Conservation (phyloP, 2,329 filamentous ascomycete genomes). For the Cladosporium phlei region DNA sequence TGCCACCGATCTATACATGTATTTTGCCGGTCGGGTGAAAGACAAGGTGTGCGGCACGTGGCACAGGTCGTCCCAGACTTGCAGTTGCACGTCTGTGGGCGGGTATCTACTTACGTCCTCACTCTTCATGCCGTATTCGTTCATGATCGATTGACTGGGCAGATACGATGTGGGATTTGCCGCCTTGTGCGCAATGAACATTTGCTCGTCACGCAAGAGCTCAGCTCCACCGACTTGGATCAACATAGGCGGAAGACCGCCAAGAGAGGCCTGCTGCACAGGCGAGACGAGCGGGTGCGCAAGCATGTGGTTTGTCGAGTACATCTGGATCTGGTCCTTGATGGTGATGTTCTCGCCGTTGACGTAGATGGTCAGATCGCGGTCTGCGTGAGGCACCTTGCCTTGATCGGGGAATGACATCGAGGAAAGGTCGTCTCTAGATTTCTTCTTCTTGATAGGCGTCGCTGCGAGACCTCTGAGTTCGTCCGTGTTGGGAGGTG, state of each 20-base stretch:
- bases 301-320: conserved; percentile 77
- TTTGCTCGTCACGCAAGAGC: conserved; percentile 85
- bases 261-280: conserved; percentile 78
- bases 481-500: conserved; percentile 55
- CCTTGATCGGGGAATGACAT: conserved; percentile 9
- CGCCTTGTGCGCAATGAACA: conserved; percentile 91
- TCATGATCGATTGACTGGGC: conserved; percentile 59
- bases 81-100: conserved; percentile 86
- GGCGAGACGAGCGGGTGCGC: conserved; percentile 87
- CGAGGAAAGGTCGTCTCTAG: conserved; percentile 12
- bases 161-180: conserved; percentile 76
- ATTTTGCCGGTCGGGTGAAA: conserved; percentile 92
- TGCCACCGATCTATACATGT: conserved; percentile 87
- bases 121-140: conserved; percentile 55
- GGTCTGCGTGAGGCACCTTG: conserved; percentile 23
- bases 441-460: conserved; percentile 16
- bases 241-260: conserved; percentile 80
- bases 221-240: conserved; percentile 87
- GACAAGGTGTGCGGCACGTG: conserved; percentile 90
- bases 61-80: conserved; percentile 93
- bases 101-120: conserved; percentile 59
- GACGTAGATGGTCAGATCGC: conserved; percentile 60
- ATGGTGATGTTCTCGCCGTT: conserved; percentile 67
- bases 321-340: conserved; percentile 89
- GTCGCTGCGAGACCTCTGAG: conserved; percentile 28